Conservation (phyloP, 1,284 basidiomycete species). For the Binderoboletus segoi region DNA sequence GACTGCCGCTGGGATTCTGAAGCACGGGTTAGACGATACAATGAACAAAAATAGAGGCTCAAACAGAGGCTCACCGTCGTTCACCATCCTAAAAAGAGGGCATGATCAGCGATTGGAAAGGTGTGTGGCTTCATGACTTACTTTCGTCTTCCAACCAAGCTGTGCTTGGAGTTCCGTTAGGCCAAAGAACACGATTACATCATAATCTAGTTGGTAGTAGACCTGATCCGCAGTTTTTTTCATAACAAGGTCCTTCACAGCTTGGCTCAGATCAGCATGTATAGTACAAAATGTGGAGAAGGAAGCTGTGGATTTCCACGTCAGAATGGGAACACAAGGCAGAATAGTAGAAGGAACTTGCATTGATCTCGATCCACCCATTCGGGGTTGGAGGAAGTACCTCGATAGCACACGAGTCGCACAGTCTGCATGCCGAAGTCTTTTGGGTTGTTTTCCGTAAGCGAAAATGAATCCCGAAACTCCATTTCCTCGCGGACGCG, state of each 20-base stretch:
- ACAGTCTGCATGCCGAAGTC: slow-evolving; percentile 9
- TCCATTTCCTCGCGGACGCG: neutral
- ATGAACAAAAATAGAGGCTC: no score
- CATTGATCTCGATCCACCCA: slow-evolving; percentile 16
- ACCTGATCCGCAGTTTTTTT: neutral
- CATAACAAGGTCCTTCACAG: neutral
- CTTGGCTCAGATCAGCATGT: slow-evolving; percentile 1
- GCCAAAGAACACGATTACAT: slow-evolving; percentile 11
- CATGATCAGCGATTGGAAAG: no score
- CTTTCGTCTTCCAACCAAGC: slow-evolving; percentile 7
- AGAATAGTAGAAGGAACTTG: neutral
- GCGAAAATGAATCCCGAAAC: slow-evolving; percentile 5
- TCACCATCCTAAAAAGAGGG: neutral
- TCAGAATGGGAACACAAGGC: neutral
- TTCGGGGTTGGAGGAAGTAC: neutral
- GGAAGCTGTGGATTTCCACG: neutral
- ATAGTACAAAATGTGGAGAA: slow-evolving; percentile 8
- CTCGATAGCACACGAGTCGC: slow-evolving; percentile 8
- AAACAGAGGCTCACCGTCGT: no score
- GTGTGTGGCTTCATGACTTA: no score
- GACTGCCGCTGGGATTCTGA: slow-evolving; percentile 5
- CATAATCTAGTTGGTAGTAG: slow-evolving; percentile 14
- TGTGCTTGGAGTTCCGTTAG: slow-evolving; percentile 6
- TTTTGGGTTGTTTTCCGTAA: neutral
- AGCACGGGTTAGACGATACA: neutral